A percentile compares a stretch with the other conserved stretches of the same genome.
Evolutionary conservation across 1,284 basidiomycete genomes (phyloP).

Genomic region (Marasmius sp.): DNA sequence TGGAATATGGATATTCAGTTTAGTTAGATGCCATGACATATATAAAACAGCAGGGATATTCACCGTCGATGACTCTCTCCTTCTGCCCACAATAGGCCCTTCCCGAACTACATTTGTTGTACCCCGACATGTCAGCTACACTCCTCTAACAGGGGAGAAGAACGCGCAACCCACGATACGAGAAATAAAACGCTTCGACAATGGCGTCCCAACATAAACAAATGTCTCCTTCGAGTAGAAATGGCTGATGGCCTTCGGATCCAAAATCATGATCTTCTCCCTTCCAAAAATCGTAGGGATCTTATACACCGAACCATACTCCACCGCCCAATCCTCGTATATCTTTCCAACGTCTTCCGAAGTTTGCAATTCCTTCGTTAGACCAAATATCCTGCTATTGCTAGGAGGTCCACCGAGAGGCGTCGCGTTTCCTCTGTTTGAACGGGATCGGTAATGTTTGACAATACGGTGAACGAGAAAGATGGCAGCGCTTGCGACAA

Average conservation of each 20-base stretch:
- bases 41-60: not conserved
- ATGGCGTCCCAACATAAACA: slow-evolving; percentile 41
- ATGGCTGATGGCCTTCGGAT: slow-evolving; percentile 54
- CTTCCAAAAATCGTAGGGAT: slow-evolving; percentile 40
- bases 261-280: slow-evolving; percentile 44
- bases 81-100: slow-evolving; percentile 48
- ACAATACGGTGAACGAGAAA: not conserved
- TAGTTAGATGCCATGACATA: slow-evolving; percentile 23
- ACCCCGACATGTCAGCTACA: not conserved
- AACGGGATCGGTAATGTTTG: not conserved
- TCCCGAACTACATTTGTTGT: slow-evolving; percentile 38
- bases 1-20: slow-evolving; percentile 5
- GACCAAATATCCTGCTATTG: slow-evolving; percentile 36
- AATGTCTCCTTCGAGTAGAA: slow-evolving; percentile 50
- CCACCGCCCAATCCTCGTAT: slow-evolving; percentile 41
- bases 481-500: not conserved
- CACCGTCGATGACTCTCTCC: slow-evolving; percentile 37
- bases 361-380: slow-evolving; percentile 25
- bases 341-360: slow-evolving; percentile 27
- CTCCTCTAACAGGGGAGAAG: not conserved
- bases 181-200: slow-evolving; percentile 38
- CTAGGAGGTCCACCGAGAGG: slow-evolving; percentile 33
- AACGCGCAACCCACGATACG: slow-evolving; percentile 34
- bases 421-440: slow-evolving; percentile 12
- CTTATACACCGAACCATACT: slow-evolving; percentile 48